These are phyloP conservation scores for Aegilops tauschii DNA, from an alignment of 176 grass and related monocot genomes.

Conservation along the genomic window DNA sequence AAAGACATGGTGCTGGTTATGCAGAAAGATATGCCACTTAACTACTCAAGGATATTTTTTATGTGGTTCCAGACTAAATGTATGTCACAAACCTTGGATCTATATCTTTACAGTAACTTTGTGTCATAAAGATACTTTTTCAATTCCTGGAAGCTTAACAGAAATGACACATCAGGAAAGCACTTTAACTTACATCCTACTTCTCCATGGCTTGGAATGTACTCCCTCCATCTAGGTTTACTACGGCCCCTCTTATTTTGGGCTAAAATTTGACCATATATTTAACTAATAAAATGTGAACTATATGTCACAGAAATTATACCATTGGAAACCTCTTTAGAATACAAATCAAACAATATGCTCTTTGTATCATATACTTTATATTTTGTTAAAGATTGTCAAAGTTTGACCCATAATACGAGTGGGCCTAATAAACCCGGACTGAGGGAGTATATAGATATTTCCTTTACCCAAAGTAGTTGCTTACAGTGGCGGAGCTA, in stretches of 20 bases:
- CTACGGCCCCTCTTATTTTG: too few relatives aligned
- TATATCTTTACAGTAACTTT: neutral
- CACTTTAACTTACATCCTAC: neutral
- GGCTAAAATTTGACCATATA: too few relatives aligned
- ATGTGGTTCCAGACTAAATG: neutral
- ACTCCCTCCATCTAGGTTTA: too few relatives aligned
- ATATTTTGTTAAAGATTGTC: too few relatives aligned
- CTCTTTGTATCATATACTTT: too few relatives aligned
- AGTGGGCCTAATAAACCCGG: too few relatives aligned
- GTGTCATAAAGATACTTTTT: neutral
- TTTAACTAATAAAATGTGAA: too few relatives aligned
- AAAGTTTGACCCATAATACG: too few relatives aligned
- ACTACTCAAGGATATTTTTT: conserved; percentile 8
- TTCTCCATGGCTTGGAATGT: neutral
- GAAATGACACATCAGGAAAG: neutral
- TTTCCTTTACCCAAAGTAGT: neutral
- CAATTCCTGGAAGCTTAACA: neutral
- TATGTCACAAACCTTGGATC: neutral
- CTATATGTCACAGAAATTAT: too few relatives aligned
- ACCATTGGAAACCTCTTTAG: too few relatives aligned
- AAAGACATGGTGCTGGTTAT: neutral
- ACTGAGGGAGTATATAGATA: neutral
- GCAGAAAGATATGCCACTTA: conserved; percentile 17
- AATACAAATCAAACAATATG: too few relatives aligned
- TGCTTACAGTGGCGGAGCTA: too few relatives aligned